Conservation (phyloP, 164 flowering plant species). For the Dillenia turbinata region DNA sequence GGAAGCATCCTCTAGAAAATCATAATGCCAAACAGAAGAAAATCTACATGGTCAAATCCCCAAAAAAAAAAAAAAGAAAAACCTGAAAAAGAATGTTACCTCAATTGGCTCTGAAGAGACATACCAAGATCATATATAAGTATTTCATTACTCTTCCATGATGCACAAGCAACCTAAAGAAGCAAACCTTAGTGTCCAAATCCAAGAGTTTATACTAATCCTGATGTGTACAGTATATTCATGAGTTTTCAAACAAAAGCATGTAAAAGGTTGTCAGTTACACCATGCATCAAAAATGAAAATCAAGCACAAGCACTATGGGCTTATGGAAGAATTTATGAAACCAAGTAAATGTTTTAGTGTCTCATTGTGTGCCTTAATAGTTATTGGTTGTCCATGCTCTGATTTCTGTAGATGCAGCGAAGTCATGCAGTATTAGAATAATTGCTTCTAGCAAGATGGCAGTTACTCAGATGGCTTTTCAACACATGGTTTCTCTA, state of each 20-base stretch:
- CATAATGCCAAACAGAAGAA: neutral
- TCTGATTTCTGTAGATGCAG: no score
- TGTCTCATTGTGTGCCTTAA: no score
- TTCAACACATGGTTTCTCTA: no score
- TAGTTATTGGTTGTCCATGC: no score
- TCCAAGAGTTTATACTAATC: neutral
- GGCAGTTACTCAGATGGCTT: no score
- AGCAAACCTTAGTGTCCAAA: neutral
- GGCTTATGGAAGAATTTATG: no score
- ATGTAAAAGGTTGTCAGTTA: neutral
- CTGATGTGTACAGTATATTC: neutral
- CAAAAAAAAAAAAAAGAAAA: neutral
- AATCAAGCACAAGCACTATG: neutral
- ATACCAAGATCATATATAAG: slow-evolving; percentile 65
- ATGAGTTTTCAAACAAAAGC: neutral
- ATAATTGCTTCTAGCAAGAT: no score
- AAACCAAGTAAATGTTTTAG: no score
- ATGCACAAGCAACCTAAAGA: slow-evolving; percentile 74
- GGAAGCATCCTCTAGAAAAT: no score
- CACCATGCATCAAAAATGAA: neutral
- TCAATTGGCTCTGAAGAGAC: slow-evolving; percentile 65
- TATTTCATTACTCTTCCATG: slow-evolving; percentile 48
- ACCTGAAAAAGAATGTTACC: slow-evolving; percentile 39
- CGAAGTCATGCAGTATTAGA: no score
- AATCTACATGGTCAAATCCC: neutral